Evolutionary conservation across 345 rosid genomes (phyloP), one percentile per base, ranked within the genome.

Genomic region (Sonneratia caseolaris): DNA sequence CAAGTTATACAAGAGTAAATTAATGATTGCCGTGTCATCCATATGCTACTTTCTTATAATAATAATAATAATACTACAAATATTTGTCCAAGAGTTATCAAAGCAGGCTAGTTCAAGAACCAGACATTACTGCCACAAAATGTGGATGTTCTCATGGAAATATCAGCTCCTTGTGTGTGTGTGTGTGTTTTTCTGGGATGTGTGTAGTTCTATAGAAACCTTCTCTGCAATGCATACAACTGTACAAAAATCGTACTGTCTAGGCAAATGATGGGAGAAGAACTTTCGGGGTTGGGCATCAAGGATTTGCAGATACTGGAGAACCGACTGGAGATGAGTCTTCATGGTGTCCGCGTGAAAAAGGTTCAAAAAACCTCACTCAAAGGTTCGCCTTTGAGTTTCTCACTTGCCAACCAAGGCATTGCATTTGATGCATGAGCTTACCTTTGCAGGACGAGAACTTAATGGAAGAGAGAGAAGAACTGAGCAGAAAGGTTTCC

Each of bases 221-320:
- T 53, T 53, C 59, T 53, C 9, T 53, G 53, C 59, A 53, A 4
- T 53, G 59, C 22, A 53, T 53, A 53, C 22, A 18, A 18, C 19
- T 19, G 9, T 53, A 16, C n/a, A 19, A 67, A 27, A 45, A 48
- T 51, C 43, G 7, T 18, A 42, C 10, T 13, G 72, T 53, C 62
- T 19, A 22, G 96, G 82, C 84, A 86, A 82, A 81, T 89, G 90
- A 87, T 84, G 96, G 96, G 96, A 3, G 88, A 86, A 78, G 89
- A 83, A 72, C 92, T 89, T 70, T 86, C 96, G 47, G 86, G 88
- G 35, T 80, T 89, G 78, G 68, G 72, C 49, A 64, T 78, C 61
- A 74, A 85, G 68, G 87, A 87, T 68, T 74, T 88, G 70, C 87
- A 85, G 77, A 81, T 78, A 73, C 79, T 86, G 82, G 90, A 90